These are phyloP conservation scores for Letharia columbiana DNA, from an alignment of 495 filamentous ascomycete species.

Conservation along the genomic window DNA sequence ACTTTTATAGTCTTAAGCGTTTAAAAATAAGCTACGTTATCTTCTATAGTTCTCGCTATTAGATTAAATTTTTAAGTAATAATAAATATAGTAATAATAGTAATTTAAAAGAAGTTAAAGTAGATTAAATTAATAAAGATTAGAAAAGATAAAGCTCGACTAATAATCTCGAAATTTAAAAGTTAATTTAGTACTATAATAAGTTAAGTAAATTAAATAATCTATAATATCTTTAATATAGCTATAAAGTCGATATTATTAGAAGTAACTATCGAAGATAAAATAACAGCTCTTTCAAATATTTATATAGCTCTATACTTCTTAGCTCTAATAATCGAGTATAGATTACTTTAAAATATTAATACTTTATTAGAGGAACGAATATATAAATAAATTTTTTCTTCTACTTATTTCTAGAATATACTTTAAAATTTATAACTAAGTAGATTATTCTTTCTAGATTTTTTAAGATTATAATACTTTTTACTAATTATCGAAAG, in stretches of 20 bases:
- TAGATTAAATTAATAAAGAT: neutral
- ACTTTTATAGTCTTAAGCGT: neutral
- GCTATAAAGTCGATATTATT: neutral
- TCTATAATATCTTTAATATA: neutral
- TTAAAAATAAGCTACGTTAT: neutral
- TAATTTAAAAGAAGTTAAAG: neutral
- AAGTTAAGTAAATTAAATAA: neutral
- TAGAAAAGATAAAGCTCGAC: neutral
- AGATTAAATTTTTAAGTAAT: neutral
- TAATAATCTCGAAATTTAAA: neutral
- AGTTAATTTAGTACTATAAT: neutral
- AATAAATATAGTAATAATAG: neutral
- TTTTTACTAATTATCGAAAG: neutral
- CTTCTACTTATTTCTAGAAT: neutral
- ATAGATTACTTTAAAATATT: neutral
- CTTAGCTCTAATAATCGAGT: neutral
- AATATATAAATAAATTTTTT: neutral
- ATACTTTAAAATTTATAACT: neutral
- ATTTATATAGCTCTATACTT: neutral
- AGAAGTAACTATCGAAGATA: neutral
- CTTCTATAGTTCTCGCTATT: neutral
- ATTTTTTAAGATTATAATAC: neutral
- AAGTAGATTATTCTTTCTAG: neutral
- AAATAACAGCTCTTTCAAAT: neutral
- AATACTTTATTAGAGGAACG: neutral